Conservation (phyloP, 2,329 filamentous ascomycete genomes). For the Talaromyces sp. region DNA sequence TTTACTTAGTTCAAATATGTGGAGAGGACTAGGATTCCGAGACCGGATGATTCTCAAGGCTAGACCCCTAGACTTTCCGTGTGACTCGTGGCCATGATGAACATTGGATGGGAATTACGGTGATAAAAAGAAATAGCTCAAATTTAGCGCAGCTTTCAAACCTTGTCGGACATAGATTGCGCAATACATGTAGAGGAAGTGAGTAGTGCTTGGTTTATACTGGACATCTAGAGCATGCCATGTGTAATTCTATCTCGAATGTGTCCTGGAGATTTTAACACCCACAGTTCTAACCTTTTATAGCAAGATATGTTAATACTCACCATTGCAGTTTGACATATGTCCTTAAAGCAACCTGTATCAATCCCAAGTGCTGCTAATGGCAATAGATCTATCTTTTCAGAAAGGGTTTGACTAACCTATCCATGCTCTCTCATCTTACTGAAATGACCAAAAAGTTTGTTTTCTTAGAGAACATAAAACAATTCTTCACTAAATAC, state of each 20-base stretch:
- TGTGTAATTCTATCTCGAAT: neutral
- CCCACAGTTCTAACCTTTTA: too few species aligned
- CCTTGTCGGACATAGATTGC: too few species aligned
- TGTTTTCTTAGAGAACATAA: too few species aligned
- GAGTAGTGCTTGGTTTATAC: neutral
- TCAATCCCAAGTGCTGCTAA: too few species aligned
- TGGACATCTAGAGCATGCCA: neutral
- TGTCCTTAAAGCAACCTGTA: neutral
- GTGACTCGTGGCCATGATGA: neutral
- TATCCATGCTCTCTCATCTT: too few species aligned
- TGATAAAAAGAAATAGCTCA: neutral
- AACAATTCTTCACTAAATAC: neutral
- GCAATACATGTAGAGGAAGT: neutral
- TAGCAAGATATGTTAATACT: neutral
- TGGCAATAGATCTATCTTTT: too few species aligned
- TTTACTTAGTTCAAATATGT: neutral
- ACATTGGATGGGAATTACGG: neutral
- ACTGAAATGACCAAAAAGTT: too few species aligned
- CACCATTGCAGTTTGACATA: neutral
- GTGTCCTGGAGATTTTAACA: too few species aligned
- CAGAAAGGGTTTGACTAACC: too few species aligned
- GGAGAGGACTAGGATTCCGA: neutral
- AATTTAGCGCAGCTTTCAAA: neutral
- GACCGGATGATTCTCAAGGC: neutral
- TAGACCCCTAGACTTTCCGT: neutral